Evolutionary conservation across 2,329 filamentous ascomycete species (phyloP).

Genomic region (Claviceps citrina): DNA sequence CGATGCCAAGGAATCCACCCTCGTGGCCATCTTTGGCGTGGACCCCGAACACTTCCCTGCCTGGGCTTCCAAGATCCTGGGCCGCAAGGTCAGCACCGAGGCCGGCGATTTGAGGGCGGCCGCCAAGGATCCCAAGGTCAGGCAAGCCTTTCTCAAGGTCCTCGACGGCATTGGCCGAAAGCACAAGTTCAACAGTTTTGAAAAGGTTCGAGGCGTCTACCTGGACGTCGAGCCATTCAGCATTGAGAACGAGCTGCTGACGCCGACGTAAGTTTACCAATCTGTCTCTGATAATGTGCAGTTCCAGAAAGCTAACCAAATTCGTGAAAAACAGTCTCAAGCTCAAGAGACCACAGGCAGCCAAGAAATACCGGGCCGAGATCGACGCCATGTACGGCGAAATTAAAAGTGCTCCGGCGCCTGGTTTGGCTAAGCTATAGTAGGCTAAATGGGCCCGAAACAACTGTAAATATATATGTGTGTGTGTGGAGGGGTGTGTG

Average conservation of each 20-base stretch:
- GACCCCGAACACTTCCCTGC: constrained; percentile 71
- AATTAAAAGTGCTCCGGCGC: constrained; percentile 18
- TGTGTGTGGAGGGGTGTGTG: too few species aligned
- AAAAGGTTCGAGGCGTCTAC: constrained; percentile 59
- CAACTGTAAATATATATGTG: too few species aligned
- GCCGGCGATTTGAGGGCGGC: constrained; percentile 50
- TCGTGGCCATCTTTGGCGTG: constrained; percentile 79
- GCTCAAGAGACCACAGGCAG: constrained; percentile 42
- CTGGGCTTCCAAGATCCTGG: constrained; percentile 64
- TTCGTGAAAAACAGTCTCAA: constrained; percentile 33
- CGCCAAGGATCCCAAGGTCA: constrained; percentile 52
- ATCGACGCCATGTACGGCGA: constrained; percentile 44
- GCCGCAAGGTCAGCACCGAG: constrained; percentile 50
- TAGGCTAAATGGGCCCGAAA: too few species aligned
- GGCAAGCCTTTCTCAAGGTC: constrained; percentile 60
- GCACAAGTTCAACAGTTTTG: constrained; percentile 84
- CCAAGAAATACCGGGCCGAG: constrained; percentile 34
- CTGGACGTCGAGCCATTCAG: constrained; percentile 81
- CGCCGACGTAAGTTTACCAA: constrained; percentile 63
- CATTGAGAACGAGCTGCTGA: constrained; percentile 80
- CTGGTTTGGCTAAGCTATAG: constrained; percentile 5
- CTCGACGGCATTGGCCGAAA: constrained; percentile 64
- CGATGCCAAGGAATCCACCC: constrained; percentile 62
- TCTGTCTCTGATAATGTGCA: too few species aligned
- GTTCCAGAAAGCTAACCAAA: constrained; percentile 8